These are phyloP conservation scores for Helotiales sp. DNA, from an alignment of 2,329 filamentous ascomycete species.

Conservation along the genomic window DNA sequence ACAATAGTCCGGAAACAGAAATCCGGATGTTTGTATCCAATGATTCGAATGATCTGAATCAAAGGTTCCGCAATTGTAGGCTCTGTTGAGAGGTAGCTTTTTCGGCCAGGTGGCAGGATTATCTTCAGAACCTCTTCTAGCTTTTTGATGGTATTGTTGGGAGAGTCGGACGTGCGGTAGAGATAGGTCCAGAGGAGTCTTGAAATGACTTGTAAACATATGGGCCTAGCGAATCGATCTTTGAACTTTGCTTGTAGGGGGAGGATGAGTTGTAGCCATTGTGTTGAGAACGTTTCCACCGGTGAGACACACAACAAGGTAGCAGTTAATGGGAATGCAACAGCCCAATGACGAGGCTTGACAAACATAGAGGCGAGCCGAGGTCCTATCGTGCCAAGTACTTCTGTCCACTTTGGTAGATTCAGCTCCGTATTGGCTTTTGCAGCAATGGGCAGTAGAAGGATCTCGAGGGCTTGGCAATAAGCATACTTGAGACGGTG, in stretches of 20 bases:
- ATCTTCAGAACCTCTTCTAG: slow-evolving; percentile 87
- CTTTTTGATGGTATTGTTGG: slow-evolving; percentile 69
- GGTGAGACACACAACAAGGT: slow-evolving; percentile 87
- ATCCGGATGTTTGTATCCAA: slow-evolving; percentile 91
- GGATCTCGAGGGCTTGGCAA: slow-evolving; percentile 84
- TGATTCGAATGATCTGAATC: slow-evolving; percentile 90
- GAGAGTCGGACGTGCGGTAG: slow-evolving; percentile 75
- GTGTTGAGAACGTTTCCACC: slow-evolving; percentile 76
- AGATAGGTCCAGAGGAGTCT: slow-evolving; percentile 93
- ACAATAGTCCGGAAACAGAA: slow-evolving; percentile 90
- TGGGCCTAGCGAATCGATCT: slow-evolving; percentile 74
- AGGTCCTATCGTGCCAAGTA: slow-evolving; percentile 75
- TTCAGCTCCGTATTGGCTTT: slow-evolving; percentile 76
- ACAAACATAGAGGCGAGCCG: slow-evolving; percentile 80
- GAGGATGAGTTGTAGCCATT: slow-evolving; percentile 83
- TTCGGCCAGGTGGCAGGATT: slow-evolving; percentile 77
- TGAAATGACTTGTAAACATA: slow-evolving; percentile 86
- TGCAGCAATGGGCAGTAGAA: slow-evolving; percentile 84
- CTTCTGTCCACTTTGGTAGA: slow-evolving; percentile 82
- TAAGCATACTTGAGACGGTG: slow-evolving; percentile 91
- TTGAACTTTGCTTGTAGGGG: slow-evolving; percentile 80
- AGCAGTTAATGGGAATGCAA: slow-evolving; percentile 84
- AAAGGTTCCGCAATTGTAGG: slow-evolving; percentile 82
- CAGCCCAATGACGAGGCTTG: slow-evolving; percentile 90
- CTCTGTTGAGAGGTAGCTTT: slow-evolving; percentile 80